A percentile compares a stretch with the other conserved stretches of the same genome.
phyloP scores from a whole-genome alignment of 192 early-diverging fungal genomes.

The Diversispora epigaea region DNA sequence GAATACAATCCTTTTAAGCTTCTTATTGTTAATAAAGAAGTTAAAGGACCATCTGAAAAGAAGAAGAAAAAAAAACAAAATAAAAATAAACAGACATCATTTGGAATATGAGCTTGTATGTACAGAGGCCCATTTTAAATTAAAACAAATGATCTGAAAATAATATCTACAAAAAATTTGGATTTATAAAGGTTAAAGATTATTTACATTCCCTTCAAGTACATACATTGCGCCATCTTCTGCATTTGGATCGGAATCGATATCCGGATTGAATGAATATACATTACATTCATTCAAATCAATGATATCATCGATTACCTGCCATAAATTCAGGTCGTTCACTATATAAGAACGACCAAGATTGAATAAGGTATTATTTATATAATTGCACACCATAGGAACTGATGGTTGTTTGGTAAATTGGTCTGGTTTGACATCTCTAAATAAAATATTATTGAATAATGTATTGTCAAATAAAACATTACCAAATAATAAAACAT shows the following conservation, averaged over 20 bases:
- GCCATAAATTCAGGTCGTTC: slow-evolving; percentile 78
- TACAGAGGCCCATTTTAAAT: slow-evolving; percentile 27
- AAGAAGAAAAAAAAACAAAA: background rate
- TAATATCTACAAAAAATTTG: slow-evolving; percentile 23
- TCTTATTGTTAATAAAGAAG: slow-evolving; percentile 95
- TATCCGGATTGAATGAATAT: slow-evolving; percentile 87
- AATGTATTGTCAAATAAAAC: too few species aligned
- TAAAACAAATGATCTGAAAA: slow-evolving; percentile 11
- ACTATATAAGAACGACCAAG: slow-evolving; percentile 68
- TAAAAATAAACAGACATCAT: background rate
- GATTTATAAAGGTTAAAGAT: slow-evolving; percentile 17
- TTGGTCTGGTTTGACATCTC: slow-evolving; percentile 76
- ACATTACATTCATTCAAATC: slow-evolving; percentile 83
- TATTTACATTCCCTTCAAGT: background rate
- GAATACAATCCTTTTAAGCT: slow-evolving; percentile 88
- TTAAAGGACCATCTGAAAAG: slow-evolving; percentile 86
- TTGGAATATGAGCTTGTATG: slow-evolving; percentile 16
- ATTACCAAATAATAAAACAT: too few species aligned
- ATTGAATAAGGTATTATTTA: slow-evolving; percentile 85
- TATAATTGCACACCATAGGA: slow-evolving; percentile 72
- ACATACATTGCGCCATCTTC: slow-evolving; percentile 85
- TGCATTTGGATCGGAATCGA: slow-evolving; percentile 84
- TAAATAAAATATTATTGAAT: slow-evolving; percentile 35
- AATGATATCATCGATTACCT: slow-evolving; percentile 80
- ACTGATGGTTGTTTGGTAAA: slow-evolving; percentile 76